Base-by-base conservation (phyloP, 257 asterid genomes). In the Ilex aquifolium region DNA sequence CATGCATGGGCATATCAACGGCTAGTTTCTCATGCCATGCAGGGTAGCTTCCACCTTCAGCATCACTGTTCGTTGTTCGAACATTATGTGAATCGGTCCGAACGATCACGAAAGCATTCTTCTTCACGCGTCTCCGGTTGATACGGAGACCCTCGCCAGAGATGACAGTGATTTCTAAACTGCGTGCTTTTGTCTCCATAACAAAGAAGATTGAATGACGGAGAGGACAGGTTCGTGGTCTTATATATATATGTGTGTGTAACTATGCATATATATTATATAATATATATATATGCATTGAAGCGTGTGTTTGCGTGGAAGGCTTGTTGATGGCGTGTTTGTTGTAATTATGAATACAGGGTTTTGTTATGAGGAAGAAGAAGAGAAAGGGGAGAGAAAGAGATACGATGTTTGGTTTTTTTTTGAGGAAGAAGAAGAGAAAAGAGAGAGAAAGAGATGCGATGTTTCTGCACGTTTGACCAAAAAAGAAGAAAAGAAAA, bases 21-120 rank as follows among this genome's bases (percentile, higher is more conserved):
- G 9, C 61, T 52, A 87, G 46, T 80, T 83, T 87, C 80, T 90
- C 80, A 69, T 83, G 72, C 95, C 95, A 90, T 31, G 52, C 44
- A 10, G 94, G 92, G 60, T 74, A 72, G 31, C 80, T 59, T 42
- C 95, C 92, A 32, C 90, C 92, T 2, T 76, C 77, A 14, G 36
- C 36, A 21, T 85, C 85, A 71, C 50, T 17, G 21, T 64, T 72
- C 61, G 95, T 87, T 0, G 73, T 70, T 3, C 74, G 72, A 7
- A 66, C 21, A 64, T 53, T 66, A 10, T 40, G 58, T 5, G 85
- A 75, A 61, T 75, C 88, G 52, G 76, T 53, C 62, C 31, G 76
- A 1, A 91, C 83, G 17, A 66, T 70, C n/a, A 88, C 83, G 52
- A 62, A 84, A 0, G 79, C 62, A 65, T 77, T 70, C 16, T 77